phyloP scores from a whole-genome alignment of 352 stramenopile species.

The Globisporangium heterothallicum region DNA sequence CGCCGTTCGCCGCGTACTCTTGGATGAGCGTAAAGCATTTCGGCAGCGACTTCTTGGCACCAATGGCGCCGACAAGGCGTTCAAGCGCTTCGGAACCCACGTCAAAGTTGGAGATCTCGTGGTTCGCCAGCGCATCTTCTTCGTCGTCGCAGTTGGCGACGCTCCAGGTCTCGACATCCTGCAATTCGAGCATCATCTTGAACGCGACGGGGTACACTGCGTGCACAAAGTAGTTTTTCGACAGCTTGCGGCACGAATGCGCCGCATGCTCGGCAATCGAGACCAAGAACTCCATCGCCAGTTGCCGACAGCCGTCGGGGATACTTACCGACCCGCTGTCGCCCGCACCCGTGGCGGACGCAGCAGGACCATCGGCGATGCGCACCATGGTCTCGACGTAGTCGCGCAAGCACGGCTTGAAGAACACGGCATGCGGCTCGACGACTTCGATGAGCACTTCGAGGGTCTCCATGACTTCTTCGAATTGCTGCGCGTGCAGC shows the following conservation, averaged over 20 bases:
- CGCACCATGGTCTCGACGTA: constrained; percentile 70
- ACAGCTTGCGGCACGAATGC: constrained; percentile 51
- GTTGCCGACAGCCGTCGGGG: constrained; percentile 64
- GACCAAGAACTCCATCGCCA: constrained; percentile 84
- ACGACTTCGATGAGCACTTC: constrained; percentile 81
- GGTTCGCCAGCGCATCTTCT: constrained; percentile 39
- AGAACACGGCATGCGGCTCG: constrained; percentile 65
- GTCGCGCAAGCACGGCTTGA: constrained; percentile 54
- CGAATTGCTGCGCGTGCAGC: constrained; percentile 44
- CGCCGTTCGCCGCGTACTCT: constrained; percentile 47
- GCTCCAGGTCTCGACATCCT: constrained; percentile 70
- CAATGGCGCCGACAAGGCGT: constrained; percentile 56
- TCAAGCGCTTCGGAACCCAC: constrained; percentile 79
- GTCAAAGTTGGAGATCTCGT: constrained; percentile 86
- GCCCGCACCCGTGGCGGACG: no score
- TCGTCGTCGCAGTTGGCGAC: constrained; percentile 63
- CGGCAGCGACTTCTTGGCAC: constrained; percentile 63
- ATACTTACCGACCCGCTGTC: constrained; percentile 13
- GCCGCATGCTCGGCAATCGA: constrained; percentile 68
- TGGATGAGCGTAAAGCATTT: constrained; percentile 78
- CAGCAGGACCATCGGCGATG: constrained; percentile 55
- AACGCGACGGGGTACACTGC: constrained; percentile 73
- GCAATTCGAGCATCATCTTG: constrained; percentile 81
- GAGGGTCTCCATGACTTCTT: constrained; percentile 72
- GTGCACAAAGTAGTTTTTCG: constrained; percentile 74